Percentiles rank a stretch among this genome's conserved stretches.
Conservation (phyloP, 257 asterid species). For the Rubia yunnanensis region DNA sequence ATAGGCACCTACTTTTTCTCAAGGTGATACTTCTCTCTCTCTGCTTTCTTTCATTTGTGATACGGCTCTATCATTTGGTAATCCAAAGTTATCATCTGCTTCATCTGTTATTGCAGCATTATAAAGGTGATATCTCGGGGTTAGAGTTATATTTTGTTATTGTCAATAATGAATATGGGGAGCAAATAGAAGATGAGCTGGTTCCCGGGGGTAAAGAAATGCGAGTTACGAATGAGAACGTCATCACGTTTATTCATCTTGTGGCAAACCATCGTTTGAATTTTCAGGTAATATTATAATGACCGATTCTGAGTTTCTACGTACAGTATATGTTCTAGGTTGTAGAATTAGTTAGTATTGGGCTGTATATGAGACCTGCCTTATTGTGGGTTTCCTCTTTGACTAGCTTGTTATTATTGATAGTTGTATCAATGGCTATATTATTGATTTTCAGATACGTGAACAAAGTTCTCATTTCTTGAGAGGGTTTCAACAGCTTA, state of each 20-base stretch:
- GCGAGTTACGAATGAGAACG: conserved; percentile 86
- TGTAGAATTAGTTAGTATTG: not conserved
- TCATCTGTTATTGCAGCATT: conserved; percentile 52
- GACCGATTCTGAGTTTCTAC: not conserved
- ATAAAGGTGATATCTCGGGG: conserved; percentile 60
- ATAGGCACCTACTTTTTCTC: conserved; percentile 83
- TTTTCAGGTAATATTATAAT: conserved; percentile 48
- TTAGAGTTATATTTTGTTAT: conserved; percentile 88
- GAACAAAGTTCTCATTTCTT: conserved; percentile 89
- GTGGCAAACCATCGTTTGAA: conserved; percentile 93
- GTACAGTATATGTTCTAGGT: conserved; percentile 2
- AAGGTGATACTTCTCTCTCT: conserved; percentile 44
- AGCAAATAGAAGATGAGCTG: conserved; percentile 92
- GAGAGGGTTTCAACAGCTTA: conserved; percentile 90
- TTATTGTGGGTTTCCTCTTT: not conserved
- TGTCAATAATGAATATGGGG: conserved; percentile 86
- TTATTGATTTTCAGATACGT: conserved; percentile 58
- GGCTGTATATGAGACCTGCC: not conserved
- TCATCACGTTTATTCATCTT: conserved; percentile 85
- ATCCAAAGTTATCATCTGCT: conserved; percentile 1
- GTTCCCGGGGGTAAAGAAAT: conserved; percentile 74
- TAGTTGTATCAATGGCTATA: not conserved
- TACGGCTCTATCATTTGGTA: not conserved
- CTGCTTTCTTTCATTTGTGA: not conserved
- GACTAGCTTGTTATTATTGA: not conserved